Percentiles rank a stretch among this genome's conserved stretches.
These are phyloP conservation scores for Ulmus americana DNA, from an alignment of 331 rosid species.

Conservation along the genomic window DNA sequence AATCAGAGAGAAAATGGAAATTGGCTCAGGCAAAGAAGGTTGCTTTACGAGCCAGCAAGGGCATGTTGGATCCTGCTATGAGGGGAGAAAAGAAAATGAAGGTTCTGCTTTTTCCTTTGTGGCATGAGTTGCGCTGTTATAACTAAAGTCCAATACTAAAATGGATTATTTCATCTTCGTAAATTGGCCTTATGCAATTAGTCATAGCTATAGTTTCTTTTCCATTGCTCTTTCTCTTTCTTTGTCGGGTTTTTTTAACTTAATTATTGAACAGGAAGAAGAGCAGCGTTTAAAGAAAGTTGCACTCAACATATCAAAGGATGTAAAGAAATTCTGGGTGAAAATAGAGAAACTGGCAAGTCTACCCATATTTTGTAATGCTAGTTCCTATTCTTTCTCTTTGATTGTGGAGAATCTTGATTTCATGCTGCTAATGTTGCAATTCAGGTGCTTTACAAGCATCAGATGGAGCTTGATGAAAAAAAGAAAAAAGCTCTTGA, in stretches of 20 bases:
- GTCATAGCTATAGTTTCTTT: neutral
- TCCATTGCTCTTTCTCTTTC: neutral
- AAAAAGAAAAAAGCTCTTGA: conserved; percentile 93
- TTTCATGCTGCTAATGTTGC: conserved; percentile 12
- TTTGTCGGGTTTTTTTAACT: conserved; percentile 14
- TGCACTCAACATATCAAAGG: conserved; percentile 90
- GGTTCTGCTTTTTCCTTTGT: conserved; percentile 47
- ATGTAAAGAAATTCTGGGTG: conserved; percentile 93
- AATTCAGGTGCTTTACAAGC: conserved; percentile 86
- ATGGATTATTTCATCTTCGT: conserved; percentile 14
- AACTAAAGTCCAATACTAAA: conserved; percentile 1
- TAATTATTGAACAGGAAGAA: conserved; percentile 62
- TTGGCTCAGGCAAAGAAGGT: conserved; percentile 87
- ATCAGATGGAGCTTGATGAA: conserved; percentile 88
- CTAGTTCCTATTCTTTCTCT: neutral
- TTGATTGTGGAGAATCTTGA: conserved; percentile 3
- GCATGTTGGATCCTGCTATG: conserved; percentile 93
- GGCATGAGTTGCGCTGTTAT: conserved; percentile 20
- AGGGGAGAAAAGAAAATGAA: conserved; percentile 94
- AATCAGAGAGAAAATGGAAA: conserved; percentile 98
- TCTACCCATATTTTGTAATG: conserved; percentile 11
- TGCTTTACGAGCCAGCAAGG: conserved; percentile 90
- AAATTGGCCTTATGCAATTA: conserved; percentile 16
- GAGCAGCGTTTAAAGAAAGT: conserved; percentile 86
- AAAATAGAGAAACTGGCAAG: conserved; percentile 95